Percentiles rank a stretch among this genome's conserved stretches.
Evolutionary conservation across 108 stramenopile species (phyloP).

Genomic region (Ochromonas danica): DNA sequence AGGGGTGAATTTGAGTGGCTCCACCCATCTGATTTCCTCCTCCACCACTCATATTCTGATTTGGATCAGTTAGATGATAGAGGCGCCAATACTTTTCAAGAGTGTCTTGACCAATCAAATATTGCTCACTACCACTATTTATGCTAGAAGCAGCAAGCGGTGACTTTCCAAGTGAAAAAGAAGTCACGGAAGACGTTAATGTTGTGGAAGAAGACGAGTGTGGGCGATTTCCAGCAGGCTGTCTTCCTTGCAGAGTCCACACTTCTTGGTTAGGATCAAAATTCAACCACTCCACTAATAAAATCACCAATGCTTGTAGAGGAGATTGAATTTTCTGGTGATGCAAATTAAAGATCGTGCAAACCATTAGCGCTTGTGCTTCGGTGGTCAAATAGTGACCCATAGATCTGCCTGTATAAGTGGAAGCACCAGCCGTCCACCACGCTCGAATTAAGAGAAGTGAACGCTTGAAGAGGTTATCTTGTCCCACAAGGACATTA

Average conservation of each 20-base stretch:
- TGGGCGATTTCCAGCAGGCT: not conserved
- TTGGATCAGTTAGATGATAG: not conserved
- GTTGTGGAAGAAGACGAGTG: not conserved
- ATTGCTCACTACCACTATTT: not conserved
- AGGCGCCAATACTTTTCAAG: not conserved
- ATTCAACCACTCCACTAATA: not conserved
- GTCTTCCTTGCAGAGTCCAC: not conserved
- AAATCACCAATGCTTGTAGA: not conserved
- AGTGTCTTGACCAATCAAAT: not conserved
- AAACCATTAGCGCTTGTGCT: not conserved
- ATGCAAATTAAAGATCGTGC: not conserved
- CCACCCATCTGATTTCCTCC: too few relatives aligned
- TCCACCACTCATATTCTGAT: too few relatives aligned
- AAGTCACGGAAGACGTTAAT: not conserved
- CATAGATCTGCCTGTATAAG: not conserved
- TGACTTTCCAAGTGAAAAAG: not conserved
- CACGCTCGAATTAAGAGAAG: slow-evolving; percentile 27
- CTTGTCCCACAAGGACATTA: not conserved
- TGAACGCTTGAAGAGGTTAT: slow-evolving; percentile 22
- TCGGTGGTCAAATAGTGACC: not conserved
- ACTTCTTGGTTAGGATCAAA: not conserved
- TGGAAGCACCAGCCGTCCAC: not conserved
- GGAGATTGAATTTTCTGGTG: not conserved
- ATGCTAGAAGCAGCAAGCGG: not conserved
- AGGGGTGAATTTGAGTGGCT: too few relatives aligned